Base-by-base conservation (phyloP, 2,329 filamentous ascomycete species). In the Orbilia javanica region DNA sequence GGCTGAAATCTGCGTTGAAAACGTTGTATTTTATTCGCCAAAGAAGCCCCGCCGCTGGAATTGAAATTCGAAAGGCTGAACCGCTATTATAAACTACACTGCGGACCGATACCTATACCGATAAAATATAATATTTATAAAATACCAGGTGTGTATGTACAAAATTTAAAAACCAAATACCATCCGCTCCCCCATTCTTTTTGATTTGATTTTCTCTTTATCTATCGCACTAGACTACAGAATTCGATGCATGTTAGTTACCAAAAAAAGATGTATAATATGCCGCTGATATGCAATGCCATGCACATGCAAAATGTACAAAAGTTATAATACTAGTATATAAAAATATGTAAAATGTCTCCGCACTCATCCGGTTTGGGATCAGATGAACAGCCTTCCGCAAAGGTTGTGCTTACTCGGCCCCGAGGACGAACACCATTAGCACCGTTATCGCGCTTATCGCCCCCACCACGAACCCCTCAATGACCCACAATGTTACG, bases 401-500 rank as follows among this genome's bases (percentile, higher is more conserved):
- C 42, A 20, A 20, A 10, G 42, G 18, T 44, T n/a, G 18, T 44
- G 42, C 27, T 36, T 39, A 60, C 18, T 60, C 55, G 10, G 18
- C 67, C 11, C 62, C 22, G 36, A 78, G 25, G n/a, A 69, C 63
- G 10, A 48, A 39, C 31, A 63, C 69, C 11, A 77, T 31, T 10
- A 75, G 42, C 10, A 79, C 22, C 7, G 60, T 57, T 25, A 75
- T 66, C 42, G 65, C 53, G 44, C 50, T 63, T 7, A 79, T 31
- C 7, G 53, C 66, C 42, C 79, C 79, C 22, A 69, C 52, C 25
- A 77, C 63, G 11, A 77, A 76, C 25, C 79, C 79, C 50, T 77
- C 78, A 1, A 81, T 62, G 6, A 80, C 46, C 18, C 75, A 79
- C 7, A 62, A 64, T 10, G 80, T 79, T 15, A 81, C 52, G 13